A percentile compares a stretch with the other conserved stretches of the same genome.
Evolutionary conservation across 768 basidiomycete genomes (phyloP).

Genomic region (Podaxis carcinomalis): DNA sequence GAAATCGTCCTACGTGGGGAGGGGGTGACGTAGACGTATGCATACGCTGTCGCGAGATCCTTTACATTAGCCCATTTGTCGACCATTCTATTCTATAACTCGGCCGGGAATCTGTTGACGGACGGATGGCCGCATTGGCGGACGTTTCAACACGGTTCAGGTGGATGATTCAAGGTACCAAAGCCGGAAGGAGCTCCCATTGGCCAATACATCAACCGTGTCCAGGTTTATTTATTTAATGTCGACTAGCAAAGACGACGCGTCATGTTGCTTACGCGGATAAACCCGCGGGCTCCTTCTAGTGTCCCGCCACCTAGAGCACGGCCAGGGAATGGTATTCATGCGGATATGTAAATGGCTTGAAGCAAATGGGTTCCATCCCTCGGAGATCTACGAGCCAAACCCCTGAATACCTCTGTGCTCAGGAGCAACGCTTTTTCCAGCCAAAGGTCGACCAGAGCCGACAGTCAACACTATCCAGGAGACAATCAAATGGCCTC

Average conservation of each 20-base stretch:
- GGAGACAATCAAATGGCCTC: neutral
- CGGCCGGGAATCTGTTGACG: neutral
- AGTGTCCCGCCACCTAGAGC: neutral
- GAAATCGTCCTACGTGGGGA: neutral
- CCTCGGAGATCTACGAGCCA: conserved; percentile 1
- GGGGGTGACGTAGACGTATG: conserved; percentile 3
- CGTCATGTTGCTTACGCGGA: neutral
- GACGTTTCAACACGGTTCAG: conserved; percentile 2
- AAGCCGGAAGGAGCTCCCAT: conserved; percentile 1
- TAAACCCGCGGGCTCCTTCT: neutral
- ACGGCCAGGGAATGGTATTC: neutral
- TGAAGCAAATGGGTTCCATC: neutral
- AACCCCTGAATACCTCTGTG: neutral
- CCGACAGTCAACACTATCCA: neutral
- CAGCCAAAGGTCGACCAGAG: neutral
- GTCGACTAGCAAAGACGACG: neutral
- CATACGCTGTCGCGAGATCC: neutral
- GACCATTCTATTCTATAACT: neutral
- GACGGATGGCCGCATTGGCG: neutral
- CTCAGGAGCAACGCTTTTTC: neutral
- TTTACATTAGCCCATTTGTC: conserved; percentile 5
- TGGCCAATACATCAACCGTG: neutral
- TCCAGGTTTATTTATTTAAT: neutral
- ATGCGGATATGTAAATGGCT: neutral
- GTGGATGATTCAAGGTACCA: conserved; percentile 6